phyloP scores from a whole-genome alignment of 306 rosid species.

The Castanea sativa region DNA sequence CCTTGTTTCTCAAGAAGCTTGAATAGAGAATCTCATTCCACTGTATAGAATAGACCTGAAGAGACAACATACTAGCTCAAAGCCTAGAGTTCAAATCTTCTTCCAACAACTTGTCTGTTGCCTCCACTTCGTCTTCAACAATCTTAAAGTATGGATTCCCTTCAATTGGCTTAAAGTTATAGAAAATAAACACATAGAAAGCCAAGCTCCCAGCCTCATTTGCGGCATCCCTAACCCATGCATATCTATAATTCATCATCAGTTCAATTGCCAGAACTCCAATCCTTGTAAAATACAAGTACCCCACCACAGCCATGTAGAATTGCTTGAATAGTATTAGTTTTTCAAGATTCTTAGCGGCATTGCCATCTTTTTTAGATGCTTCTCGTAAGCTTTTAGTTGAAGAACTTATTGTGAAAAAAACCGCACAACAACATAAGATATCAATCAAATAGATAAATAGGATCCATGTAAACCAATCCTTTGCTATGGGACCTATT shows the following conservation, averaged over 20 bases:
- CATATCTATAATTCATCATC: neutral
- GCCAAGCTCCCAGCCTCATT: constrained; percentile 4
- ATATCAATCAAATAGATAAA: constrained; percentile 7
- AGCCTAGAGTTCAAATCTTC: neutral
- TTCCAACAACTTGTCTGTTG: neutral
- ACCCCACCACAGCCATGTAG: constrained; percentile 3
- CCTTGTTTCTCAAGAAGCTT: too few relatives aligned
- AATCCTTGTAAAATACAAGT: constrained; percentile 11
- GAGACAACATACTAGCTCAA: too few relatives aligned
- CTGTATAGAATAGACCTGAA: too few relatives aligned
- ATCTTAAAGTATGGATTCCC: neutral
- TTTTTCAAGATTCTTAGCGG: constrained; percentile 9
- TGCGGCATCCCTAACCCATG: constrained; percentile 7
- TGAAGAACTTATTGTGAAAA: constrained; percentile 6
- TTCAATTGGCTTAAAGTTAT: constrained; percentile 3
- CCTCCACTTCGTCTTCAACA: neutral
- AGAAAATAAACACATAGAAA: constrained; percentile 5
- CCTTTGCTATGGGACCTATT: neutral
- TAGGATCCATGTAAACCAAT: constrained; percentile 2
- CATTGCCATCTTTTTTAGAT: constrained; percentile 6
- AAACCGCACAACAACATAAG: constrained; percentile 7
- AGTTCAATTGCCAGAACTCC: neutral
- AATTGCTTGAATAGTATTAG: constrained; percentile 8
- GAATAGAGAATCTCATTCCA: too few relatives aligned
- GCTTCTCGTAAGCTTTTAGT: constrained; percentile 3